Evolutionary conservation across 2,329 filamentous ascomycete species (phyloP).

Genomic region (Microdochium trichocladiopsis): DNA sequence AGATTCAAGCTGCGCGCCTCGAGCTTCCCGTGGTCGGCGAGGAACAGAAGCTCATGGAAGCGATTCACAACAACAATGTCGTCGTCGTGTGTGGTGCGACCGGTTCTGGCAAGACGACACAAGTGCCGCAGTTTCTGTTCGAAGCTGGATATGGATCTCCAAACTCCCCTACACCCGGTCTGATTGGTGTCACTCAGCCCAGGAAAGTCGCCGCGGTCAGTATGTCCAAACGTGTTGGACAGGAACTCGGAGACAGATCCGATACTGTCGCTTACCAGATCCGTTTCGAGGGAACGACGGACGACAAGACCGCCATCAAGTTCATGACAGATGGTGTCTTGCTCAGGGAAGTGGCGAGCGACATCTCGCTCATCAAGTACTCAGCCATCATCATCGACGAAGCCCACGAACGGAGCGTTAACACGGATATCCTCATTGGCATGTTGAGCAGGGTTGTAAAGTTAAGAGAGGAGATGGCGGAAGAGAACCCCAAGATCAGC

Average conservation of each 20-base stretch:
- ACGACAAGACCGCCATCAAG: slow-evolving; percentile 80
- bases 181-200: slow-evolving; percentile 94
- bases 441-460: slow-evolving; percentile 93
- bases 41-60: slow-evolving; percentile 97
- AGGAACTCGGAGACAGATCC: slow-evolving; percentile 75
- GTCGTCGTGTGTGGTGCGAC: slow-evolving; percentile 93
- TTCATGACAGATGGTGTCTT: slow-evolving; percentile 99
- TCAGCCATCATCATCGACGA: slow-evolving; percentile 94
- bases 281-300: slow-evolving; percentile 81
- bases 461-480: slow-evolving; percentile 66
- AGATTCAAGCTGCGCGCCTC: slow-evolving; percentile 72
- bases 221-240: slow-evolving; percentile 86
- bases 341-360: slow-evolving; percentile 81
- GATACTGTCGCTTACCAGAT: slow-evolving; percentile 85
- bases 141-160: slow-evolving; percentile 85
- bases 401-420: slow-evolving; percentile 93
- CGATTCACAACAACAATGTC: slow-evolving; percentile 83
- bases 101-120: slow-evolving; percentile 95
- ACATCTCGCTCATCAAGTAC: slow-evolving; percentile 83
- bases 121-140: slow-evolving; percentile 92
- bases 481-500: slow-evolving; percentile 62
- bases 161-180: slow-evolving; percentile 72
- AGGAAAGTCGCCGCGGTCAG: slow-evolving; percentile 92
- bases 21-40: slow-evolving; percentile 86
- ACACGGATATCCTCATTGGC: slow-evolving; percentile 96